Percentiles rank a stretch among this genome's conserved stretches.
Evolutionary conservation across 345 rosid genomes (phyloP).

Genomic region (Kandelia obovata): DNA sequence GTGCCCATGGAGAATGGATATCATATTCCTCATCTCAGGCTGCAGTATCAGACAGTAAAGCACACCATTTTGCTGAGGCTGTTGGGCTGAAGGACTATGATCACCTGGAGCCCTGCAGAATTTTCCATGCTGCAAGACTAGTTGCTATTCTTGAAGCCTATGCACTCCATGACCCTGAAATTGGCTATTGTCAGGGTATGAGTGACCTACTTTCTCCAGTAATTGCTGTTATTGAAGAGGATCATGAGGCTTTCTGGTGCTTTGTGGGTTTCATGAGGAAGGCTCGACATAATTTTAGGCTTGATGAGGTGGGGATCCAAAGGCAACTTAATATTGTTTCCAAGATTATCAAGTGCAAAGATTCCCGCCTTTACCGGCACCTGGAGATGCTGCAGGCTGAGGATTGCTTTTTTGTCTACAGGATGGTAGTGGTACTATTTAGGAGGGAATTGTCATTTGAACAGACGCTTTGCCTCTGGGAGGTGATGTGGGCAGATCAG

Average conservation of each 20-base stretch:
- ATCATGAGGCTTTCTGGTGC: constrained; percentile 95
- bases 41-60: constrained; percentile 54
- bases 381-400: constrained; percentile 86
- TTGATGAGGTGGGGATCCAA: constrained; percentile 86
- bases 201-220: constrained; percentile 94
- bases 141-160: constrained; percentile 96
- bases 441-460: constrained; percentile 85
- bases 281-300: constrained; percentile 91
- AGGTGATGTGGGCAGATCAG: constrained; percentile 99
- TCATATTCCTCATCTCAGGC: constrained; percentile 57
- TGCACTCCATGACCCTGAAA: constrained; percentile 79
- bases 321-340: constrained; percentile 83
- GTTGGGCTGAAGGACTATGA: constrained; percentile 74
- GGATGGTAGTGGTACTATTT: constrained; percentile 95
- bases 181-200: constrained; percentile 99
- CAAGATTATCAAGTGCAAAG: constrained; percentile 80
- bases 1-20: constrained; percentile 85
- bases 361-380: constrained; percentile 82
- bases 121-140: constrained; percentile 89
- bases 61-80: constrained; percentile 62
- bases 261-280: constrained; percentile 93
- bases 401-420: constrained; percentile 94
- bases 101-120: constrained; percentile 68
- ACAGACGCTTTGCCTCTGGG: constrained; percentile 88
- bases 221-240: constrained; percentile 64